These are phyloP conservation scores for Agrostemma githago DNA, from an alignment of 148 eudicot genomes.

Conservation along the genomic window DNA sequence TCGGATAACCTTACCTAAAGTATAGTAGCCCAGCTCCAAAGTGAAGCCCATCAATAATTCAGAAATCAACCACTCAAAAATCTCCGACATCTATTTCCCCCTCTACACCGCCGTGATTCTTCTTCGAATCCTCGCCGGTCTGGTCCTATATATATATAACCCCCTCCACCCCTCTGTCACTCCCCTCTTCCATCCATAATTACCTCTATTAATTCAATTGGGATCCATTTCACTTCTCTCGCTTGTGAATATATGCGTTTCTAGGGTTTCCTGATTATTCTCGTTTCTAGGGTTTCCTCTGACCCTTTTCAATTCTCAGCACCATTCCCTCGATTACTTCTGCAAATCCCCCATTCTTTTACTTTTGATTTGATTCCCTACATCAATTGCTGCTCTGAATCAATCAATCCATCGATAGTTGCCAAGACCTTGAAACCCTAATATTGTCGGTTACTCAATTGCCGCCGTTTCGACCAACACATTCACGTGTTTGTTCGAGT, in stretches of 20 bases:
- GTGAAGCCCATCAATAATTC: neutral
- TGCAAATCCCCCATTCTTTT: neutral
- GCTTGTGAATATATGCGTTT: neutral
- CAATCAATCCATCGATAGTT: neutral
- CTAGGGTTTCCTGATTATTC: neutral
- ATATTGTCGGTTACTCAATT: neutral
- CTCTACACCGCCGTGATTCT: neutral
- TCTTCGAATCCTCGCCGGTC: neutral
- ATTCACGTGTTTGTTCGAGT: neutral
- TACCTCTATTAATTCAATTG: neutral
- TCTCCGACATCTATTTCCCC: neutral
- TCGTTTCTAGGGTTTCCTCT: conserved; percentile 5
- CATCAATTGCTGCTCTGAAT: neutral
- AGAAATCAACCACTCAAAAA: neutral
- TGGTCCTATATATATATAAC: neutral
- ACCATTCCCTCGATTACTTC: neutral
- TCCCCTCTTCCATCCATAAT: neutral
- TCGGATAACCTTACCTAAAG: no score
- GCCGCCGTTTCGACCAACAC: neutral
- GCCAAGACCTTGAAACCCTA: neutral
- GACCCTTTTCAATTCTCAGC: neutral
- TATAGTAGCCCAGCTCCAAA: neutral
- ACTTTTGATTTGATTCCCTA: neutral
- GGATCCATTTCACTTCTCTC: neutral
- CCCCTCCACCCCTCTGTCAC: neutral